Evolutionary conservation across 805 yeast genomes (phyloP), one percentile per base, ranked within the genome.

Genomic region (Crinitomyces ghanaensis): DNA sequence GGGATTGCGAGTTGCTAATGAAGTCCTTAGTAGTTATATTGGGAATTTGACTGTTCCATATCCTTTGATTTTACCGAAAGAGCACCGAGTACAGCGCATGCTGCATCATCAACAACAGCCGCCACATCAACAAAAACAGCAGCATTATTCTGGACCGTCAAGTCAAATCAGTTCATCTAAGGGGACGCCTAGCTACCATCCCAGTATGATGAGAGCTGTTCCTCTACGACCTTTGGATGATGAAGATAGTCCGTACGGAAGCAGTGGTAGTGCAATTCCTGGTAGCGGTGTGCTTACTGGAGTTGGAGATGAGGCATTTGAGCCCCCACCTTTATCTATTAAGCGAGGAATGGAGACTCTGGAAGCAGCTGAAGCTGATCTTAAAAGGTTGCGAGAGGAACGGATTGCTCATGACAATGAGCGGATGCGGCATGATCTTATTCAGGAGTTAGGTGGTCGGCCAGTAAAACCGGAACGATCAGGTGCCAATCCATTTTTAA

Each of bases 1-100:
- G 8, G 66, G 67, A 1, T 40, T 62, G 22, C 41, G 66, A 6
- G 65, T 60, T 1, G 65, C 66, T 1, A 53, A 51, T 15, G 66
- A 62, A 30, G 59, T 60, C 2, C 39, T 62, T 23, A 56, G 56
- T 19, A 54, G 61, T 29, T 32, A 62, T 6, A 50, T 60, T 15
- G 67, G 67, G 2, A 56, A 55, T 8, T 50, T 62, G 14, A 57
- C 54, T 27, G 51, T 62, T 2, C 64, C 65, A 1, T 49, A 53
- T 23, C 54, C 59, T 11, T 39, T 60, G 8, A 47, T 57, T 19
- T 51, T 49, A 9, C 37, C 47, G 11, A 28, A 28, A 28, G 37
- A 37, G 13, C 19, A 21, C 15, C 28, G 27, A n/a, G 30, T 13
- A 14, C 24, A 23, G 2, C n/a, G 15, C 14, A 24, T 15, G 18